Base-by-base conservation (phyloP, 495 filamentous ascomycete species). In the Tetracladium marchalianum region DNA sequence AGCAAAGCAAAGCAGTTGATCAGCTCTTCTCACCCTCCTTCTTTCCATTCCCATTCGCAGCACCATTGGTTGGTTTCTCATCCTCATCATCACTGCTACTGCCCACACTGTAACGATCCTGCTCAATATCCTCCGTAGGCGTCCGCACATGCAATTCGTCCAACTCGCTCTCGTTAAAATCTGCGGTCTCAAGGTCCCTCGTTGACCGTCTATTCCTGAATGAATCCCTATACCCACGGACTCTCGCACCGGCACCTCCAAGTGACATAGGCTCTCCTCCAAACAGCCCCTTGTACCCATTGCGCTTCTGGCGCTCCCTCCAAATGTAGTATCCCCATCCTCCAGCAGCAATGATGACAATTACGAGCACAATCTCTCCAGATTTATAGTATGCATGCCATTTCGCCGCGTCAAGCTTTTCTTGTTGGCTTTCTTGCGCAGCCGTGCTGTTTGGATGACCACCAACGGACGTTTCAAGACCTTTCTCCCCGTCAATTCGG, bases 321-420 rank as follows among this genome's bases (percentile, higher is more conserved):
- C 84, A 95, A 57, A 96, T 76, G 52, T 87, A 87, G 60, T 81
- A 89, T 2, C 85, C 90, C 85, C 88, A 95, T 11, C 76, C 66
- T 0, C 61, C 73, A 0, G 90, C 85, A 16, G 81, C 81, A 39
- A 93, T 79, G 34, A 82, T 76, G 18, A 97, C 88, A 27, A 98
- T 76, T 2, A 90, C 77, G 1, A 98, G 75, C 2, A 87, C 90
- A 2, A 90, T 80, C 63, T 95, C 90, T 18, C 92, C 92, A 1
- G 85, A 92, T 52, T 87, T 84, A 60, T 84, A 83, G 61, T 98
- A 98, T 0, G 92, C 92, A 32, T 82, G 77, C 86, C 89, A 92
- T 56, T 90, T 87, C 8, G 92, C 88, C 16, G 85, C 77, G 54
- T 90, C 81, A 11, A 96, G 63, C 61, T 85, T 85, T 33, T 70